Percentiles rank a stretch among this genome's conserved stretches.
Conservation (phyloP, 352 stramenopile genomes). For the Pythium periplocum region DNA sequence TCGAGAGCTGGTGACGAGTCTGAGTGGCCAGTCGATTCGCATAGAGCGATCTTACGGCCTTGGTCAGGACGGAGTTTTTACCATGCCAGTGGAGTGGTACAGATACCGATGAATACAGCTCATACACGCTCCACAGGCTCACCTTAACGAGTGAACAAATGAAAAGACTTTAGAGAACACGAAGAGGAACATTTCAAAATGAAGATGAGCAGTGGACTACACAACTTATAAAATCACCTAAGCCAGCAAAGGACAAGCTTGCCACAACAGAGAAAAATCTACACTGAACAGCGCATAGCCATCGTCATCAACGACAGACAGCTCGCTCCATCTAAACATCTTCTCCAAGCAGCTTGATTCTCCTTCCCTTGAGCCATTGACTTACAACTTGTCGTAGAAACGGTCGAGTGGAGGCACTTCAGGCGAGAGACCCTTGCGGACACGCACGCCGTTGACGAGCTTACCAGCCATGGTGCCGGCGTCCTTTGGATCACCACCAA, state of each 20-base stretch:
- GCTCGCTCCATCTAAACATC: too few species aligned
- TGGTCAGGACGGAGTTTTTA: constrained; percentile 38
- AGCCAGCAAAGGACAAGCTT: neutral
- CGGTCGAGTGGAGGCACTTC: constrained; percentile 97
- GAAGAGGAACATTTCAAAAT: too few species aligned
- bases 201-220: constrained; percentile 20
- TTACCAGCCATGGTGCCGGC: constrained; percentile 93
- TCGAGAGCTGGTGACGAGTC: constrained; percentile 14
- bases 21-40: constrained; percentile 17
- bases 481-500: constrained; percentile 92
- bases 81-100: constrained; percentile 33
- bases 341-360: neutral
- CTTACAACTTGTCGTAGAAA: constrained; percentile 99
- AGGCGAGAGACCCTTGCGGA: constrained; percentile 96
- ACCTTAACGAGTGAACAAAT: too few species aligned
- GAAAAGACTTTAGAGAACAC: too few species aligned
- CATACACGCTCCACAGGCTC: too few species aligned
- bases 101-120: neutral
- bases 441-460: constrained; percentile 91
- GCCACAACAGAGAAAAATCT: constrained; percentile 13
- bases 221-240: constrained; percentile 11
- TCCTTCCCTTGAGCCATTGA: neutral
- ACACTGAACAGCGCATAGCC: neutral
- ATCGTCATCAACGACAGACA: too few species aligned
- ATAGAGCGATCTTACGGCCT: constrained; percentile 33